phyloP scores from a whole-genome alignment of 2,329 filamentous ascomycete genomes.

The Beauveria caledonica region DNA sequence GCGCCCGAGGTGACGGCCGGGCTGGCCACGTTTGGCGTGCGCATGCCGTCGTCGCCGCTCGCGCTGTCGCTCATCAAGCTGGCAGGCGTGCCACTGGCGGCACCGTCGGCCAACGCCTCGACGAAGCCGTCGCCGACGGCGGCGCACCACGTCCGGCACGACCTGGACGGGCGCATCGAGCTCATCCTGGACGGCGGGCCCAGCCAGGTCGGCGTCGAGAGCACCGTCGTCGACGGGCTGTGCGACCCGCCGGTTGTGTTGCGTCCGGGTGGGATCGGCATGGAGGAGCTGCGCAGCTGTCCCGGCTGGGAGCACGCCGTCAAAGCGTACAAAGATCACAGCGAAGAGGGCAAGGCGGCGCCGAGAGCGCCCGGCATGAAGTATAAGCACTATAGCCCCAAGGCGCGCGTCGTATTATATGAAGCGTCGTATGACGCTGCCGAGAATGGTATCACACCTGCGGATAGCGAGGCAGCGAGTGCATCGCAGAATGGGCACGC shows the following conservation, averaged over 20 bases:
- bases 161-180: constrained; percentile 73
- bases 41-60: constrained; percentile 81
- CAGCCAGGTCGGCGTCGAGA: constrained; percentile 87
- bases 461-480: constrained; percentile 26
- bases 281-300: constrained; percentile 67
- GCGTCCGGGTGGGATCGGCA: constrained; percentile 76
- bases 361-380: constrained; percentile 96
- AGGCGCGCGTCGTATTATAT: constrained; percentile 76
- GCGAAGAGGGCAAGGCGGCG: constrained; percentile 52
- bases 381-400: constrained; percentile 94
- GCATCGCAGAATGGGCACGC: constrained; percentile 16
- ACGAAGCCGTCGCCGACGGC: constrained; percentile 88
- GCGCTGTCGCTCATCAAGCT: constrained; percentile 80
- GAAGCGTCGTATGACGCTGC: constrained; percentile 43
- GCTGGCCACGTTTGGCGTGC: constrained; percentile 74
- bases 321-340: constrained; percentile 71
- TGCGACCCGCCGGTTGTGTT: constrained; percentile 73
- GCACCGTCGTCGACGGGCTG: constrained; percentile 90
- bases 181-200: constrained; percentile 83
- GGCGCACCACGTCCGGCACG: constrained; percentile 80
- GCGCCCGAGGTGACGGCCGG: constrained; percentile 90
- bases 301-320: constrained; percentile 73
- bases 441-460: constrained; percentile 26
- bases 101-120: constrained; percentile 88
- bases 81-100: constrained; percentile 71